Percentiles rank a stretch among this genome's conserved stretches.
Conservation (phyloP, 2,329 filamentous ascomycete genomes). For the Nemania serpens region DNA sequence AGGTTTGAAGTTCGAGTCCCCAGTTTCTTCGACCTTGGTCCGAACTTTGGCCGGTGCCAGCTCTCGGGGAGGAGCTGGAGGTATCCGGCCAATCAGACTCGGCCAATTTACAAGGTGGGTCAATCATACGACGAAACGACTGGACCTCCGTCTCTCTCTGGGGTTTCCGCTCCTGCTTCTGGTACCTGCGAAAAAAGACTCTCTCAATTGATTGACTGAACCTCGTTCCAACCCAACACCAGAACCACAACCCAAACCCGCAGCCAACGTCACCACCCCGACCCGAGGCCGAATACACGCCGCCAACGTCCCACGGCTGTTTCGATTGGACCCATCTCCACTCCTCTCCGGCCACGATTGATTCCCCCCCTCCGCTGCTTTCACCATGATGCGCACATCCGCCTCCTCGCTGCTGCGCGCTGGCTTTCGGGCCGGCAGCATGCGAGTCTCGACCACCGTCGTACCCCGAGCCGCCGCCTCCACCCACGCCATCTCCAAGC, state of each 20-base stretch:
- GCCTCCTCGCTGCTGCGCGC: conserved; percentile 59
- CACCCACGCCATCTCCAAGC: conserved; percentile 95
- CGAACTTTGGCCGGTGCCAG: conserved; percentile 31
- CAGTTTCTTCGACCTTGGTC: conserved; percentile 24
- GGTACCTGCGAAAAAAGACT: conserved; percentile 37
- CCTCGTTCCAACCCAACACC: conserved; percentile 11
- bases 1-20: neutral
- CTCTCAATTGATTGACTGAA: conserved; percentile 25
- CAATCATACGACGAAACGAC: conserved; percentile 36
- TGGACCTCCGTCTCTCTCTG: conserved; percentile 8
- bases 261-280: conserved; percentile 24
- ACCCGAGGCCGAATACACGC: conserved; percentile 12
- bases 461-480: conserved; percentile 61
- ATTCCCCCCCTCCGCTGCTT: neutral
- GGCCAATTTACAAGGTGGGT: conserved; percentile 30
- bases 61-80: conserved; percentile 26
- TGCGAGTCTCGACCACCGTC: conserved; percentile 44
- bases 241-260: conserved; percentile 11
- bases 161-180: neutral
- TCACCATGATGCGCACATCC: conserved; percentile 59
- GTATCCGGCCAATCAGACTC: conserved; percentile 15
- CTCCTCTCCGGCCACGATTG: conserved; percentile 25
- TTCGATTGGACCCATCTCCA: conserved; percentile 37
- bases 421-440: conserved; percentile 46
- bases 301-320: conserved; percentile 28